phyloP scores from a whole-genome alignment of 352 stramenopile species.

The Globisporangium nodosum region DNA sequence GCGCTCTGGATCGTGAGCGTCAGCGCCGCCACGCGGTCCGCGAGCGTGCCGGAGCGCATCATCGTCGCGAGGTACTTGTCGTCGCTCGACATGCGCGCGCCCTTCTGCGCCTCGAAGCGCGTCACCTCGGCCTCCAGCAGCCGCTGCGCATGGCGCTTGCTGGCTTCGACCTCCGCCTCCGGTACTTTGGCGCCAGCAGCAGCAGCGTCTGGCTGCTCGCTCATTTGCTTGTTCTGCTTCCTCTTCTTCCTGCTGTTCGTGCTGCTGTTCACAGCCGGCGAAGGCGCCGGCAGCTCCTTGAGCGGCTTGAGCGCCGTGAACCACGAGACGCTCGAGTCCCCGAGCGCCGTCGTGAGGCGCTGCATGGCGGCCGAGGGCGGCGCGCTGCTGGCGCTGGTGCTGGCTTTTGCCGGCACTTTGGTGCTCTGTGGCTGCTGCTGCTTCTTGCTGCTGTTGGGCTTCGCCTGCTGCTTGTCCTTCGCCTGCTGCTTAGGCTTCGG shows the following conservation, averaged over 20 bases:
- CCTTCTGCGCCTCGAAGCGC: slow-evolving; percentile 57
- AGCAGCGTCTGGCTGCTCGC: background rate
- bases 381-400: background rate
- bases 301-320: slow-evolving; percentile 20
- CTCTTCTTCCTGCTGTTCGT: slow-evolving; percentile 14
- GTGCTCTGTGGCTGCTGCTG: background rate
- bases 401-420: background rate
- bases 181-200: slow-evolving; percentile 19
- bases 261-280: background rate
- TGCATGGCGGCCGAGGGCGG: slow-evolving; percentile 14
- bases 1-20: slow-evolving; percentile 85
- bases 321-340: slow-evolving; percentile 29
- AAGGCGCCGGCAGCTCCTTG: slow-evolving; percentile 1
- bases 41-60: slow-evolving; percentile 86
- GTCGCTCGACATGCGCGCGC: slow-evolving; percentile 71
- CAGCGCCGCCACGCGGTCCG: slow-evolving; percentile 88
- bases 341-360: slow-evolving; percentile 25
- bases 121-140: slow-evolving; percentile 55
- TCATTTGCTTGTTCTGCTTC: slow-evolving; percentile 7
- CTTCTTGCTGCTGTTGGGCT: background rate
- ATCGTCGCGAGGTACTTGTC: slow-evolving; percentile 86
- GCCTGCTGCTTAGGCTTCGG: background rate
- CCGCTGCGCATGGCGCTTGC: slow-evolving; percentile 56
- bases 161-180: slow-evolving; percentile 10
- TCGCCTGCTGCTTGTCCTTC: background rate